Base-by-base conservation (phyloP, 495 filamentous ascomycete genomes). In the Peziza echinospora region DNA sequence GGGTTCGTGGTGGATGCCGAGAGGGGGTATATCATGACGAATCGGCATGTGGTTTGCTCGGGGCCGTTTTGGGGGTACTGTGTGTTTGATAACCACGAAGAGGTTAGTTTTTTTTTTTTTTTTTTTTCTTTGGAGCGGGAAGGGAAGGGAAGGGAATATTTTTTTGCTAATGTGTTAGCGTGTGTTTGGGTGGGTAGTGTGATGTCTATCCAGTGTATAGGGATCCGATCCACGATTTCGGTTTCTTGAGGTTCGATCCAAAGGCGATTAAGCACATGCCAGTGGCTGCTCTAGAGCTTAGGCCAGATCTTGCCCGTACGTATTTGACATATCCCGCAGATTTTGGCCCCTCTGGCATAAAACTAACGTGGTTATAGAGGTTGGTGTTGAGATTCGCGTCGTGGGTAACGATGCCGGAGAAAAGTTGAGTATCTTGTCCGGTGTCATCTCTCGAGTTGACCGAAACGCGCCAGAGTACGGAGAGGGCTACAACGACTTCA, bases 351-450 rank as follows among this genome's bases (percentile, higher is more conserved):
- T n/a, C n/a, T n/a, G n/a, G n/a, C 13, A 37, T 37, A 17, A 37
- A 13, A 41, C 50, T 48, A 48, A 60, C 39, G 19, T 16, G 8
- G 10, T 41, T 39, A 13, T 24, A 64, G 56, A 63, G 43, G 89
- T 97, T 24, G 89, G 89, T 22, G 73, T 76, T 3, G 89, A 96
- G 63, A 94, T 99, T 51, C 68, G 91, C 51, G 91, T 99, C 3
- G 89, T 99, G 13, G 89, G 89, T 65, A 99, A 99, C 60, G 89
- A 99, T 66, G 89, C 89, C 34, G 89, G 89, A 43, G 89, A 99
- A 60, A 99, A 99, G 68, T 76, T 99, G 47, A 93, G 84, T 64
- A 99, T 99, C 56, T 68, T 96, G 26, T 96, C 91, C 10, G 89
- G 89, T 51, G 86, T 99, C 23, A 99, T 99, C 58, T 92, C 84